Percentiles rank a stretch among this genome's conserved stretches.
phyloP scores from a whole-genome alignment of 2,329 filamentous ascomycete species.

The Escovopsis sp. region DNA sequence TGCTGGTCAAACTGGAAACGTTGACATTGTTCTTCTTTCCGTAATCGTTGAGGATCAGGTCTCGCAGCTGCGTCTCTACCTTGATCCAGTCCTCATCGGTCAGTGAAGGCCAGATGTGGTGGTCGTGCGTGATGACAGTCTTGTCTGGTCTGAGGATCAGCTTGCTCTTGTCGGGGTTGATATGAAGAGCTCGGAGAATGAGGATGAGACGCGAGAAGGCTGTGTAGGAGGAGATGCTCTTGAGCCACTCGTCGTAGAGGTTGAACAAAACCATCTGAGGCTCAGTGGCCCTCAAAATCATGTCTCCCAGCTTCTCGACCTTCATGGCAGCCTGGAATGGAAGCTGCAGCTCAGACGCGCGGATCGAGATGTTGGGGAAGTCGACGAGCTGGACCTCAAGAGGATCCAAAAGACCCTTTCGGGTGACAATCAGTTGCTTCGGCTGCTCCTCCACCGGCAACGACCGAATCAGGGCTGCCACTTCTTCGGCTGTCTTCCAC shows the following conservation, averaged over 20 bases:
- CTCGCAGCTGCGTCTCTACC: slow-evolving; percentile 90
- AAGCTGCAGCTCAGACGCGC: slow-evolving; percentile 88
- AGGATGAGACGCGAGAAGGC: slow-evolving; percentile 91
- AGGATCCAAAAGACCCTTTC: slow-evolving; percentile 92
- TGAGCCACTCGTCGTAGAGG: slow-evolving; percentile 95
- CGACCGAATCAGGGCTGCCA: slow-evolving; percentile 88
- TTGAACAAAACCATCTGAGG: slow-evolving; percentile 99
- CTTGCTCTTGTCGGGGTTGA: slow-evolving; percentile 98
- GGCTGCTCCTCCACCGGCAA: slow-evolving; percentile 95
- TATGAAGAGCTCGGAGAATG: slow-evolving; percentile 85
- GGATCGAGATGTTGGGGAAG: slow-evolving; percentile 98
- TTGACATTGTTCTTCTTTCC: slow-evolving; percentile 99
- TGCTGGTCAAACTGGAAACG: slow-evolving; percentile 87
- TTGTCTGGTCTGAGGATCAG: slow-evolving; percentile 89
- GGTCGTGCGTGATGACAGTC: slow-evolving; percentile 94
- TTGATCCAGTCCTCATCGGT: slow-evolving; percentile 98
- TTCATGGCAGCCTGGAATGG: slow-evolving; percentile 99
- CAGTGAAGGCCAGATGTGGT: slow-evolving; percentile 95
- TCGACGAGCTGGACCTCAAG: slow-evolving; percentile 94
- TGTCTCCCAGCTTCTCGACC: slow-evolving; percentile 96
- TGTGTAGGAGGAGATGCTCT: slow-evolving; percentile 96
- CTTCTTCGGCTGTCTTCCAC: slow-evolving; percentile 99
- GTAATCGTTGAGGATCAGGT: slow-evolving; percentile 94
- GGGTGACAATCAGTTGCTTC: slow-evolving; percentile 94
- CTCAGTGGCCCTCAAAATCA: slow-evolving; percentile 94